Evolutionary conservation across 2,329 filamentous ascomycete genomes (phyloP).

Genomic region (Paracamarosporium sp.): DNA sequence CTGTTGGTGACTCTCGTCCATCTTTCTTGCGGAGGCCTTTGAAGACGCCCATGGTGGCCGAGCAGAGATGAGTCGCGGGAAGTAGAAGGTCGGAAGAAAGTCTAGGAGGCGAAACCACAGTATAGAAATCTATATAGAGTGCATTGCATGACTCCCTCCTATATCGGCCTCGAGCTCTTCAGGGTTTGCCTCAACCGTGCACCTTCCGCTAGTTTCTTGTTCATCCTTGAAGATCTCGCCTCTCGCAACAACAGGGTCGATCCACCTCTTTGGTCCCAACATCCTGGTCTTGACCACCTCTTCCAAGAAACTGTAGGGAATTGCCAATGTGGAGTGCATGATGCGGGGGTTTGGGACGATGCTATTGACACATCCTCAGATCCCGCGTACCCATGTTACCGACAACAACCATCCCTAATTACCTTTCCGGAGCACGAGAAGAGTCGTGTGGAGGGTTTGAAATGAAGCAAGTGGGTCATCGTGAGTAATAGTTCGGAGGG

Average conservation of each 20-base stretch:
- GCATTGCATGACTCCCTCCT: constrained; percentile 22
- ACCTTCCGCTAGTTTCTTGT: constrained; percentile 32
- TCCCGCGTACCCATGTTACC: constrained; percentile 5
- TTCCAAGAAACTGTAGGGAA: constrained; percentile 4
- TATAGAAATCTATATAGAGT: constrained; percentile 23
- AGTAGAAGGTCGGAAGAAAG: constrained; percentile 5
- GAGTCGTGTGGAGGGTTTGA: constrained; percentile 19
- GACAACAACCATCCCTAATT: constrained; percentile 22
- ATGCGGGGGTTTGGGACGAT: constrained; percentile 24
- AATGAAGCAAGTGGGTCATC: constrained; percentile 31
- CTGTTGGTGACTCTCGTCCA: constrained; percentile 15
- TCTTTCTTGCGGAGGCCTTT: constrained; percentile 31
- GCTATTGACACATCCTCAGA: background rate
- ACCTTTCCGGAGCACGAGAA: constrained; percentile 19
- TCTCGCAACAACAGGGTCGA: constrained; percentile 15
- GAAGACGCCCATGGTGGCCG: constrained; percentile 31
- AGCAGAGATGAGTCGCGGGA: background rate
- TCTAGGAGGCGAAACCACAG: constrained; percentile 14
- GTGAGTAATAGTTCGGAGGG: constrained; percentile 35
- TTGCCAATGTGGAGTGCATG: constrained; percentile 29
- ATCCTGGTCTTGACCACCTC: constrained; percentile 11
- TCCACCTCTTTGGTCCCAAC: constrained; percentile 1
- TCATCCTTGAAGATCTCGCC: constrained; percentile 28
- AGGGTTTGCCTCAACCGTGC: constrained; percentile 22
- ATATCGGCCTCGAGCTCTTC: constrained; percentile 28